These are phyloP conservation scores for Chaetothyriales sp. DNA, from an alignment of 2,329 filamentous ascomycete species.

Conservation along the genomic window DNA sequence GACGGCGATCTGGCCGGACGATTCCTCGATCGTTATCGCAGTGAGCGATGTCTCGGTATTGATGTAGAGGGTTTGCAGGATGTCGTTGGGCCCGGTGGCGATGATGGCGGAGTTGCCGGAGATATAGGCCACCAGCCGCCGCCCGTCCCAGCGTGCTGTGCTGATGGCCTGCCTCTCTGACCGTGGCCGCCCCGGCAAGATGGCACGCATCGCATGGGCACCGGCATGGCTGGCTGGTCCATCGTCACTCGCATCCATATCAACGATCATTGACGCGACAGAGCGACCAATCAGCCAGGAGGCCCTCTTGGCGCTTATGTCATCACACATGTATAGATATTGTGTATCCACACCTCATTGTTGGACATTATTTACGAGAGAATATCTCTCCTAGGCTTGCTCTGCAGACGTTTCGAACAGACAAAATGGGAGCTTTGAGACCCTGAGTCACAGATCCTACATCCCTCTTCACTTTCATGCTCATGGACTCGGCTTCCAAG, in stretches of 20 bases:
- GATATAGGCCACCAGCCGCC: conserved; percentile 71
- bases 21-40: conserved; percentile 66
- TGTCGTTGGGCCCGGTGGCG: conserved; percentile 54
- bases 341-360: too few species aligned
- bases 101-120: conserved; percentile 79
- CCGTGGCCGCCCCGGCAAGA: conserved; percentile 65
- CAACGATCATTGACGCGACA: not conserved
- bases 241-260: not conserved
- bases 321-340: too few species aligned
- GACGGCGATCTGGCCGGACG: conserved; percentile 69
- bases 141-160: conserved; percentile 56
- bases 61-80: conserved; percentile 84
- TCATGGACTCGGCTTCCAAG: not conserved
- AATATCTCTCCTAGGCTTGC: too few species aligned
- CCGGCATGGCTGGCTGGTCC: not conserved
- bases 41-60: conserved; percentile 55
- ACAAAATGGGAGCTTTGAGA: too few species aligned
- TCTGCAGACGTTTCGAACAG: too few species aligned
- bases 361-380: too few species aligned
- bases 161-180: conserved; percentile 63
- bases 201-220: conserved; percentile 46
- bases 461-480: too few species aligned
- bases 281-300: not conserved
- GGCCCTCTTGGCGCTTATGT: not conserved
- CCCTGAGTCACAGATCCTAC: too few species aligned